These are phyloP conservation scores for Malus asiatica DNA, from an alignment of 306 rosid genomes.

Conservation along the genomic window DNA sequence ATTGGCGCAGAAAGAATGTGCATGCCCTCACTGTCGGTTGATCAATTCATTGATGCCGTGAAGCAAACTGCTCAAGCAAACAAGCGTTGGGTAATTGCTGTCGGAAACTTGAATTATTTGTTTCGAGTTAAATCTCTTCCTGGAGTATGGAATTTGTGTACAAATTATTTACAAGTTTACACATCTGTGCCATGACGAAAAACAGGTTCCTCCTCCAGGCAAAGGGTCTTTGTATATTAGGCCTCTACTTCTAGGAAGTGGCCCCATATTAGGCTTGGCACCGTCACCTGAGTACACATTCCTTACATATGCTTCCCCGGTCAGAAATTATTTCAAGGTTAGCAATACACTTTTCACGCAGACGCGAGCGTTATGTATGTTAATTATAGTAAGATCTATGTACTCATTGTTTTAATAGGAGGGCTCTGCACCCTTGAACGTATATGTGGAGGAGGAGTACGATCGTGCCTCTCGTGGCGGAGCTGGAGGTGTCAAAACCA, in stretches of 20 bases:
- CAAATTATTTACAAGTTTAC: background rate
- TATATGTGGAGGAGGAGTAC: slow-evolving; percentile 67
- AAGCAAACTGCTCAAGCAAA: slow-evolving; percentile 68
- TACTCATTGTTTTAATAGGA: slow-evolving; percentile 33
- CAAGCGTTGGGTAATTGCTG: slow-evolving; percentile 61
- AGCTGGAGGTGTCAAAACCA: slow-evolving; percentile 71
- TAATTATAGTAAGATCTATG: background rate
- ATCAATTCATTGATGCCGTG: slow-evolving; percentile 65
- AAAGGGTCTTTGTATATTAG: slow-evolving; percentile 80
- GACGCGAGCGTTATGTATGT: background rate
- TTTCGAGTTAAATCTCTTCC: background rate
- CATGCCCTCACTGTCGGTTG: slow-evolving; percentile 65
- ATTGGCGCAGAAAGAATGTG: slow-evolving; percentile 82
- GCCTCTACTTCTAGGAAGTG: slow-evolving; percentile 82
- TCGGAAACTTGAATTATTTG: background rate
- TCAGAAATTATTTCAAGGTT: slow-evolving; percentile 83
- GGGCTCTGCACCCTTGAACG: slow-evolving; percentile 73
- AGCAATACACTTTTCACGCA: background rate
- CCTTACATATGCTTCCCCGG: slow-evolving; percentile 81
- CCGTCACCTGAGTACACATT: slow-evolving; percentile 75
- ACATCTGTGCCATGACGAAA: background rate
- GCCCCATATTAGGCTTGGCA: slow-evolving; percentile 73
- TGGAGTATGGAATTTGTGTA: background rate
- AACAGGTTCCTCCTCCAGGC: slow-evolving; percentile 76
- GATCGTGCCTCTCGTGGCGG: slow-evolving; percentile 82